Base-by-base conservation (phyloP, 345 rosid genomes). In the Xanthoceras sorbifolium region DNA sequence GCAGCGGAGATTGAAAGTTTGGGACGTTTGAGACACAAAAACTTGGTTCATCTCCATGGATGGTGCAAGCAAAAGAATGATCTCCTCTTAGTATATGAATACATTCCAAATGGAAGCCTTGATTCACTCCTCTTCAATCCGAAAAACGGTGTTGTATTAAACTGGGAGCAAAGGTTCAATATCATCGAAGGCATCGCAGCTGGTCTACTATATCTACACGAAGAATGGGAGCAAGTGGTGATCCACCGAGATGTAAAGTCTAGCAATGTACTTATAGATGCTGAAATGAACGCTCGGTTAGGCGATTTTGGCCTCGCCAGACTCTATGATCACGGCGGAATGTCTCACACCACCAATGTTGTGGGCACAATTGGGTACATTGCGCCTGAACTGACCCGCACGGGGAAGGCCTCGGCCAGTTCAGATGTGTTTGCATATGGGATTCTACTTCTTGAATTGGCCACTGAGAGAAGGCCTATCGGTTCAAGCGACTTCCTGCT, bases 271-370 rank as follows among this genome's bases (percentile, higher is more conserved):
- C 86, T 94, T 62, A 86, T 94, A 46, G 95, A 90, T 6, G 79
- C 86, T 0, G 92, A 85, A n/a, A 80, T 92, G 93, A 90, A 89
- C 4, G 93, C 87, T 0, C 78, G 87, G 23, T 82, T 94, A 1
- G 94, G 97, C 0, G 98, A 92, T 29, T 94, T 94, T 9, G 97
- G 98, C 40, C 95, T 90, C 22, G 98, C 97, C 0, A 88, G 95
- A 81, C 66, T 92, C 26, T 86, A 86, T 34, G 91, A 90, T 48
- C 98, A 87, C 9, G 95, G 90, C 2, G 81, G 77, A 52, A 72
- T 73, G 44, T 84, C 89, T 4, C 93, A 89, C 60, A 89, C 90
- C 2, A 89, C 97, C 0, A 76, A 72, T 52, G 76, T 94, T 9
- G 90, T 89, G 2, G 98, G 98, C 65, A 94, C 97, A 0, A 70